These are phyloP conservation scores for Trametes gibbosa DNA, from an alignment of 768 basidiomycete species.

Conservation along the genomic window DNA sequence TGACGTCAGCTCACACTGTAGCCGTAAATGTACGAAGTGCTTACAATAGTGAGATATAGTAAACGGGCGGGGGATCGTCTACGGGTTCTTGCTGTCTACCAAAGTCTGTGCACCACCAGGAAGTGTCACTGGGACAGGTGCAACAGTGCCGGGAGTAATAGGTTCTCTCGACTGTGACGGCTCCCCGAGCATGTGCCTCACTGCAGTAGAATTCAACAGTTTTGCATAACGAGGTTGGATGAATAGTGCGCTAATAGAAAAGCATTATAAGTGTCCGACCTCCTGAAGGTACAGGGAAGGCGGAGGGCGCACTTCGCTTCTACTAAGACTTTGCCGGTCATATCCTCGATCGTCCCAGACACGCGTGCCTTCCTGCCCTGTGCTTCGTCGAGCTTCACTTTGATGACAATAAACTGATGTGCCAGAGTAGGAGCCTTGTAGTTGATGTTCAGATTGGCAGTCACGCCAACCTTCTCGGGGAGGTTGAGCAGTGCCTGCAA, in stretches of 20 bases:
- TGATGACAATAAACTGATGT: conserved; percentile 87
- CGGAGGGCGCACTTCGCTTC: conserved; percentile 67
- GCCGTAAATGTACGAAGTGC: no score
- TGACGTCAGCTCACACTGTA: no score
- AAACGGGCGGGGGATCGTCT: not conserved
- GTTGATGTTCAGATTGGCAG: conserved; percentile 76
- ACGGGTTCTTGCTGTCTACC: conserved; percentile 11
- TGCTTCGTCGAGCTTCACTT: conserved; percentile 58
- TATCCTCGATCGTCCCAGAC: conserved; percentile 67
- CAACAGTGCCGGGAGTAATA: conserved; percentile 20
- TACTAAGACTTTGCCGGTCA: conserved; percentile 78
- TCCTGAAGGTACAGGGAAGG: not conserved
- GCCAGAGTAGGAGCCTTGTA: conserved; percentile 89
- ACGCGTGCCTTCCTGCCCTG: conserved; percentile 81
- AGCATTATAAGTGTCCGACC: not conserved
- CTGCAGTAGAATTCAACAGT: conserved; percentile 57
- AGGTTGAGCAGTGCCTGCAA: conserved; percentile 78
- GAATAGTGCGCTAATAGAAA: conserved; percentile 60
- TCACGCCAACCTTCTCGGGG: conserved; percentile 89
- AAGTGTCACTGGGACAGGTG: conserved; percentile 23
- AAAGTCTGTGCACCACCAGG: conserved; percentile 18
- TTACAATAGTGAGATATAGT: not conserved
- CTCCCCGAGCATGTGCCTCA: conserved; percentile 67
- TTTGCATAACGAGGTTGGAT: conserved; percentile 89
- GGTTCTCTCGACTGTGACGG: conserved; percentile 31